Evolutionary conservation across 352 stramenopile genomes (phyloP).

Genomic region (Pythium folliculosum): DNA sequence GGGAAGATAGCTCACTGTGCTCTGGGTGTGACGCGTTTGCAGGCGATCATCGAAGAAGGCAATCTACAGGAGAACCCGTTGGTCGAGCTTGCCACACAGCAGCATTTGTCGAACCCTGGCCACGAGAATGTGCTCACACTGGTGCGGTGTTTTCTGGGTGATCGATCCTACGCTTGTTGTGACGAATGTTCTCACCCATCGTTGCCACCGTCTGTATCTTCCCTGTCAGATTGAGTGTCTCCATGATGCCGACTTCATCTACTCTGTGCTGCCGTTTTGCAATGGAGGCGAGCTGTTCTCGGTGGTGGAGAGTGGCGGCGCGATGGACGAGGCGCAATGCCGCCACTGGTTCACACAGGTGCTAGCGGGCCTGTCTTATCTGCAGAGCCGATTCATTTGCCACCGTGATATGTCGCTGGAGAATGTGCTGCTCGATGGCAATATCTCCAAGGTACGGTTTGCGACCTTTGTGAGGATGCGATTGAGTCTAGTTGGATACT

Average conservation of each 20-base stretch:
- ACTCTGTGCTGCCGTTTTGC: constrained; percentile 83
- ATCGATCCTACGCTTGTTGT: background rate
- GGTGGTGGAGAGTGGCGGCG: constrained; percentile 76
- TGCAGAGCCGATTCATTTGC: constrained; percentile 85
- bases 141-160: constrained; percentile 37
- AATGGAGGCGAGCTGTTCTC: constrained; percentile 85
- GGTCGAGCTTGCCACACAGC: constrained; percentile 82
- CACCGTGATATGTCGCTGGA: constrained; percentile 89
- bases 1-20: background rate
- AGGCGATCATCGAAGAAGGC: constrained; percentile 86
- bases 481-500: background rate
- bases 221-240: constrained; percentile 75
- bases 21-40: background rate
- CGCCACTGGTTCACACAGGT: constrained; percentile 87
- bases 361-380: constrained; percentile 71
- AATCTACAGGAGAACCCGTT: constrained; percentile 88
- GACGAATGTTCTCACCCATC: background rate
- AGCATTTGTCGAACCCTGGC: constrained; percentile 77
- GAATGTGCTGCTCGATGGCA: constrained; percentile 82
- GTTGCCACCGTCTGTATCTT: background rate
- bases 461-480: background rate
- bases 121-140: constrained; percentile 85
- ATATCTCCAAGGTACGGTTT: constrained; percentile 74
- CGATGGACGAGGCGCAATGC: constrained; percentile 76
- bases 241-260: constrained; percentile 85